phyloP scores from a whole-genome alignment of 352 stramenopile genomes.

The Phytophthora hibernalis region DNA sequence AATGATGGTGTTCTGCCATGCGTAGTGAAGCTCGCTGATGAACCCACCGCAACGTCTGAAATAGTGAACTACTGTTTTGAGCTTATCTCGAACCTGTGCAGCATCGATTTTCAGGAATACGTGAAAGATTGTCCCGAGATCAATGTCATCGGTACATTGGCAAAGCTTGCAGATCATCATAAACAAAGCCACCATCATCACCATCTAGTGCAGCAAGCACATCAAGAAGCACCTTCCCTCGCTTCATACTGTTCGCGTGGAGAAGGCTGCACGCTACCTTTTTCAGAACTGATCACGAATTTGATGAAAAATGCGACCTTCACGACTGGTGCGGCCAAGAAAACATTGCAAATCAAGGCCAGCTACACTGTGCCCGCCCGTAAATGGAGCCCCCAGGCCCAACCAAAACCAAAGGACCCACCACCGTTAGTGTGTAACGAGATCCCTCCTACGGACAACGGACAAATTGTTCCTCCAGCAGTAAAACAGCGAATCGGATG shows the following conservation, averaged over 20 bases:
- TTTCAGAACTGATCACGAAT: slow-evolving; percentile 60
- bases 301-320: slow-evolving; percentile 62
- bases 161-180: slow-evolving; percentile 66
- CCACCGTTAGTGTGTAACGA: slow-evolving; percentile 63
- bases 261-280: slow-evolving; percentile 35
- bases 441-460: slow-evolving; percentile 66
- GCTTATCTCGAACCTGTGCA: slow-evolving; percentile 76
- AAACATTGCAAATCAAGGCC: slow-evolving; percentile 69
- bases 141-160: slow-evolving; percentile 78
- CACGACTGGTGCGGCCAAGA: slow-evolving; percentile 56
- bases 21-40: slow-evolving; percentile 60
- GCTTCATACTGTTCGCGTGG: slow-evolving; percentile 58
- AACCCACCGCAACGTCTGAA: slow-evolving; percentile 25
- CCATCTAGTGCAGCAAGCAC: slow-evolving; percentile 11
- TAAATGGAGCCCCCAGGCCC: slow-evolving; percentile 63
- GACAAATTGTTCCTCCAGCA: slow-evolving; percentile 49
- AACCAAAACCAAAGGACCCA: slow-evolving; percentile 56
- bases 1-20: slow-evolving; percentile 60
- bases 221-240: slow-evolving; percentile 19
- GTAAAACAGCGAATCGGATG: slow-evolving; percentile 59
- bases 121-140: slow-evolving; percentile 47
- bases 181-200: slow-evolving; percentile 24
- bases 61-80: slow-evolving; percentile 71
- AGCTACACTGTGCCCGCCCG: slow-evolving; percentile 65
- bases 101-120: slow-evolving; percentile 61